Base-by-base conservation (phyloP, 202 grass and related monocot genomes). In the Miscanthus sacchariflorus region DNA sequence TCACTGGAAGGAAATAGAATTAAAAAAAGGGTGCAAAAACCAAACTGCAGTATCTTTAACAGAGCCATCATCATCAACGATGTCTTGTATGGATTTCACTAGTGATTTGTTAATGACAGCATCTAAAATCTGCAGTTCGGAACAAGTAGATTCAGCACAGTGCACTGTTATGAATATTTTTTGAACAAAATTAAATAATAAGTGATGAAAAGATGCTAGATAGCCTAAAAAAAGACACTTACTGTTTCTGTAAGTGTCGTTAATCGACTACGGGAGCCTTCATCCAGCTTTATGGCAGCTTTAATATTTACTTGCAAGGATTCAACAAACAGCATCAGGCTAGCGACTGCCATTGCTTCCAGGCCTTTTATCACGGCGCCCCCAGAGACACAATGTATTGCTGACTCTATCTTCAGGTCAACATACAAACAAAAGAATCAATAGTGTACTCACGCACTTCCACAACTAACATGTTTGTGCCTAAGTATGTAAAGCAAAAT, bases 11-110 rank as follows among this genome's bases (percentile, higher is more conserved):
- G 21, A 82, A 73, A 82, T 33, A 83, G 35, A 74, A 85, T 7
- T 72, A 76, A 24, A 72, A 80, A 77, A 7, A 59, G 33, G 77
- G 18, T 78, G 35, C 50, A 76, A 71, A 70, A 40, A 90, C 68
- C 89, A 88, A 88, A 95, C 93, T 76, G 93, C 89, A 81, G 81
- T 93, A 61, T 95, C 91, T 93, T 95, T 95, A 44, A 95, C 87
- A 64, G 91, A 95, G 48, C 93, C 93, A 59, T 95, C 91, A 71
- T 93, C 93, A 59, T 95, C 89, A 86, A 95, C 65, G 45, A 91
- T 69, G 58, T 93, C 89, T 56, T 91, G 91, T 81, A 91, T 87
- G 67, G 85, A 90, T 67, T 93, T 95, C 61, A 86, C 91, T 70
- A 95, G 73, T 88, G 79, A 84, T 33, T 82, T 87, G 82, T 35